phyloP scores from a whole-genome alignment of 2,329 filamentous ascomycete genomes.

The Cryphonectria japonica region DNA sequence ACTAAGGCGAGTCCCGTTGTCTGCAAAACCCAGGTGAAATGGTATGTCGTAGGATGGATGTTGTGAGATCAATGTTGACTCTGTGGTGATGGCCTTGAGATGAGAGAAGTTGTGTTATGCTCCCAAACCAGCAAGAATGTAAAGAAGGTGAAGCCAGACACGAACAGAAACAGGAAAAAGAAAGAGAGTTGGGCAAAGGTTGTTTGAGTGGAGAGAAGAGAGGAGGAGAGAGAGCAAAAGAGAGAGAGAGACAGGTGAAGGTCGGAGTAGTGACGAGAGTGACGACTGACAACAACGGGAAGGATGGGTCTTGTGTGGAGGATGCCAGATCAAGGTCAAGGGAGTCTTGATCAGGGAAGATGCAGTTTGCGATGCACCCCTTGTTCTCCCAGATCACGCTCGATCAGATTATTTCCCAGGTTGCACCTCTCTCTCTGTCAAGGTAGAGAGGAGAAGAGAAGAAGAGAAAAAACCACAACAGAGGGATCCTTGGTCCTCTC shows the following conservation, averaged over 20 bases:
- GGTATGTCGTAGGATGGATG: constrained; percentile 22
- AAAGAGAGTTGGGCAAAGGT: constrained; percentile 1
- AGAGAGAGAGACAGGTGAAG: neutral
- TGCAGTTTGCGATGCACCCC: neutral
- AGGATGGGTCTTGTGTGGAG: neutral
- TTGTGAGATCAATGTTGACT: constrained; percentile 16
- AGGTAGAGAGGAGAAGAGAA: neutral
- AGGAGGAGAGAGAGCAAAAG: neutral
- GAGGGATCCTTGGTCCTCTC: neutral
- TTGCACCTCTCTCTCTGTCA: neutral
- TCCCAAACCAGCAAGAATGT: constrained; percentile 9
- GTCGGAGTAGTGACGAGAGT: constrained; percentile 2
- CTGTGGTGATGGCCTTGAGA: neutral
- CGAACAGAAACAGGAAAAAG: neutral
- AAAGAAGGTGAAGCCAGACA: constrained; percentile 1
- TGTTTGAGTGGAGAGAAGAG: neutral
- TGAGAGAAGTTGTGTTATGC: constrained; percentile 9
- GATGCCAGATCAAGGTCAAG: constrained; percentile 4
- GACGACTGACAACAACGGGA: neutral
- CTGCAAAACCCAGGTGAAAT: constrained; percentile 14
- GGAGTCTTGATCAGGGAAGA: neutral
- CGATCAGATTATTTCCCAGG: neutral
- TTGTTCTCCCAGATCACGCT: neutral
- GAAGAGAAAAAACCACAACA: neutral
- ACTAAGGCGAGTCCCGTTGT: constrained; percentile 10